Evolutionary conservation across 1,284 basidiomycete genomes (phyloP).

Genomic region (Moesziomyces antarcticus): DNA sequence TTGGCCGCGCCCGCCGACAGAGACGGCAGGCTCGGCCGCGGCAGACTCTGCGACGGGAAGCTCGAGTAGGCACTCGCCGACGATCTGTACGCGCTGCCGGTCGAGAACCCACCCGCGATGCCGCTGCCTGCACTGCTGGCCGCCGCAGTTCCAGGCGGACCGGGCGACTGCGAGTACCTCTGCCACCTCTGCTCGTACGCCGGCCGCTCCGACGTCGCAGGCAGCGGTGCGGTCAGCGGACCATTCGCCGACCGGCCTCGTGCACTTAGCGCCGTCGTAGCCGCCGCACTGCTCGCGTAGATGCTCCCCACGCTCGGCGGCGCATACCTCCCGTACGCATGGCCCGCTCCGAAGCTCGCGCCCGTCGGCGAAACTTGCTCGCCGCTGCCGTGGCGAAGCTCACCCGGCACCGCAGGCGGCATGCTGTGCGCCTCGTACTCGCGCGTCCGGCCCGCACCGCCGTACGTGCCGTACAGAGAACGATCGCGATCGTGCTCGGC

Average conservation of each 20-base stretch:
- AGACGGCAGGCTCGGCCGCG: constrained; percentile 38
- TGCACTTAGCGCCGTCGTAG: constrained; percentile 17
- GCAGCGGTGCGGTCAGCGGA: constrained; percentile 29
- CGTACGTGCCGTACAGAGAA: constrained; percentile 24
- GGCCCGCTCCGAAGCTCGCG: constrained; percentile 20
- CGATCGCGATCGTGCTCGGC: constrained; percentile 14
- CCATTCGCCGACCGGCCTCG: constrained; percentile 18
- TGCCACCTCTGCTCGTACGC: constrained; percentile 42
- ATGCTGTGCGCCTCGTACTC: constrained; percentile 38
- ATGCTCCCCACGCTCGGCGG: constrained; percentile 24
- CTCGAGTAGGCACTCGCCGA: constrained; percentile 39
- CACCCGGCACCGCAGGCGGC: constrained; percentile 23
- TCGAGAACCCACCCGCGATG: constrained; percentile 17
- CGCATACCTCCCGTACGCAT: constrained; percentile 32
- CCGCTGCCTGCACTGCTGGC: constrained; percentile 6
- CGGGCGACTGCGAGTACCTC: constrained; percentile 38
- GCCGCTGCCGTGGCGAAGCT: constrained; percentile 20
- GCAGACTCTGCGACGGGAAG: constrained; percentile 45
- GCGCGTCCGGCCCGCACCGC: constrained; percentile 15
- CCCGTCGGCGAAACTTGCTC: constrained; percentile 34
- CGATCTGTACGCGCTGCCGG: constrained; percentile 39
- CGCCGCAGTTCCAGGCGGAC: constrained; percentile 12
- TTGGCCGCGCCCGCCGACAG: constrained; percentile 23
- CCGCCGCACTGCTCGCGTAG: constrained; percentile 21
- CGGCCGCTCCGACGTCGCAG: constrained; percentile 23